Conservation (phyloP, 2,329 filamentous ascomycete genomes). For the Aaosphaeria arxii region DNA sequence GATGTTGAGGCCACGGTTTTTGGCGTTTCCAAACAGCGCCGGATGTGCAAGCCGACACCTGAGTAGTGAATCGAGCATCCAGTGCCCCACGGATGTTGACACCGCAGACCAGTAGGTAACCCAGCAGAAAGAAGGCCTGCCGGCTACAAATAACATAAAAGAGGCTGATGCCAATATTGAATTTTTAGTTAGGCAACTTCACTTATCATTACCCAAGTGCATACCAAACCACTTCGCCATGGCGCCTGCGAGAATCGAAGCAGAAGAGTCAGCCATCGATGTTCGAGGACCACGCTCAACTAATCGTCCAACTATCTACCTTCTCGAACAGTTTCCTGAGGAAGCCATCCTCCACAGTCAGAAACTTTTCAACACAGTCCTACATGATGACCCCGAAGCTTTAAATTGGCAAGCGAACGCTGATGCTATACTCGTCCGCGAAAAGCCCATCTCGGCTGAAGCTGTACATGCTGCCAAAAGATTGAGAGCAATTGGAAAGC, state of each 20-base stretch:
- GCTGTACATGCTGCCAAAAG: background rate
- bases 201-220: no score
- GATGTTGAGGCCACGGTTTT: background rate
- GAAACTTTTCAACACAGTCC: background rate
- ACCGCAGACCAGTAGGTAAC: background rate
- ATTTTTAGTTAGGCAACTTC: background rate
- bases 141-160: background rate
- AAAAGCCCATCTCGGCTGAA: background rate
- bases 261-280: background rate
- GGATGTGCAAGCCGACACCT: background rate
- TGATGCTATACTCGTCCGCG: background rate
- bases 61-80: background rate
- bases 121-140: background rate
- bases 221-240: background rate
- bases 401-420: background rate
- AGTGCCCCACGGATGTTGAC: background rate
- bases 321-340: background rate
- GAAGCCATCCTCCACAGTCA: background rate
- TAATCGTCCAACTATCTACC: background rate
- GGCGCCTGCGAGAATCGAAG: background rate
- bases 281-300: no score
- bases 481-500: background rate
- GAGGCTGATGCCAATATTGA: background rate
- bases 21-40: background rate
- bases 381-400: background rate